phyloP scores from a whole-genome alignment of 345 rosid genomes.

The Boechera retrofracta region DNA sequence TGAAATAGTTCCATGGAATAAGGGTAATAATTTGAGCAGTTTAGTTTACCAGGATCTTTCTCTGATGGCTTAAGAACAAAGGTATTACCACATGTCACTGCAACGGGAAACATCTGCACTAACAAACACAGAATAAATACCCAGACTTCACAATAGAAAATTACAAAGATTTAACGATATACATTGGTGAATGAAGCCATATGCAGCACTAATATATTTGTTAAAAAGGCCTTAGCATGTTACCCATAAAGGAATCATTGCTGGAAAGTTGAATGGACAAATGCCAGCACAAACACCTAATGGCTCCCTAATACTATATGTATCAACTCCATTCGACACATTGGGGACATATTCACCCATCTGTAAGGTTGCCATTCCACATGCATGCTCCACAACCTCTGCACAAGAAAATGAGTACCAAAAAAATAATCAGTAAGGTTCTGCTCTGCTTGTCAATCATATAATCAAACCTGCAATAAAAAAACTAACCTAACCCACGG shows the following conservation, averaged over 20 bases:
- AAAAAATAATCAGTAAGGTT: neutral
- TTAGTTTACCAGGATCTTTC: constrained; percentile 85
- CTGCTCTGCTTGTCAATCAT: neutral
- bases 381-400: constrained; percentile 99
- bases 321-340: constrained; percentile 91
- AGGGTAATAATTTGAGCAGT: neutral
- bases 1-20: neutral
- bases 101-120: constrained; percentile 93
- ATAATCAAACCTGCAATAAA: constrained; percentile 10
- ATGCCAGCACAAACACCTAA: constrained; percentile 98
- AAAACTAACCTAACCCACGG: constrained; percentile 81
- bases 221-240: neutral
- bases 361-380: constrained; percentile 95
- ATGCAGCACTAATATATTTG: neutral
- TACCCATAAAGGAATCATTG: constrained; percentile 99
- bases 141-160: neutral
- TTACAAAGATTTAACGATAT: neutral
- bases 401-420: constrained; percentile 16
- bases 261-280: constrained; percentile 98
- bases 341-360: constrained; percentile 96
- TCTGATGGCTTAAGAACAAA: constrained; percentile 95
- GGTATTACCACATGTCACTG: constrained; percentile 95
- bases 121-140: constrained; percentile 33
- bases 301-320: constrained; percentile 91
- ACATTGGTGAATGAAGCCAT: neutral